Evolutionary conservation across 2,329 filamentous ascomycete genomes (phyloP), one percentile per base, ranked within the genome.

Genomic region (Orbilia quercus): DNA sequence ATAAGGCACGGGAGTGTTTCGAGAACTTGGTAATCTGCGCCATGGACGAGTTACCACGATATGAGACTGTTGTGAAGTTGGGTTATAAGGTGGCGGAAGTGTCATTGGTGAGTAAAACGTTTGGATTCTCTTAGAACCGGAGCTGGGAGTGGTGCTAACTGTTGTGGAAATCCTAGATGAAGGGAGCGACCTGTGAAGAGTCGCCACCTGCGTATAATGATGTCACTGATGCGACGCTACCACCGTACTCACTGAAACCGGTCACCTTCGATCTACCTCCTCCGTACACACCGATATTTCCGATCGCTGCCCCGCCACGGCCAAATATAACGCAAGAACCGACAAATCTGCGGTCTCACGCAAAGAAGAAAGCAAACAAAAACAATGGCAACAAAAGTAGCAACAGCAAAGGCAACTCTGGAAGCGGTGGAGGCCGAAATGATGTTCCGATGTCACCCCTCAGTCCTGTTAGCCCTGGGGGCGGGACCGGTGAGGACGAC

Each of bases 291-390:
- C 48, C 60, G 45, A 31, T 53, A 28, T 45, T 40, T 16, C 44
- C 59, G 14, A 54, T 66, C 34, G 22, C 50, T 12, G 40, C 60
- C 31, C 42, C 54, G n/a, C 48, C 20, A 18, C 53, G 47, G 14
- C 69, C 54, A n/a, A 54, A 73, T 38, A 31, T 59, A 7, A 66
- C 47, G 1, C 60, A 73, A 20, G 60, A 73, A 12, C 69, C 69
- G n/a, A 57, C 47, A 47, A 73, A 73, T 48, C 16, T 73, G 7
- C 38, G 69, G 11, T 73, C 69, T 3, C 54, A 66, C 16, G 69
- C 69, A 18, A 73, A 73, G 48, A 73, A 66, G 20, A 42, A 51
- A 22, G 63, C 53, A 12, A 71, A 38, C 2, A 23, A 38, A n/a
- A 60, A 55, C 47, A 11, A 16, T 2, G 42, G 42, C 34, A 20